Base-by-base conservation (phyloP, 1,139 yeast species). In the Suhomyces taliae region DNA sequence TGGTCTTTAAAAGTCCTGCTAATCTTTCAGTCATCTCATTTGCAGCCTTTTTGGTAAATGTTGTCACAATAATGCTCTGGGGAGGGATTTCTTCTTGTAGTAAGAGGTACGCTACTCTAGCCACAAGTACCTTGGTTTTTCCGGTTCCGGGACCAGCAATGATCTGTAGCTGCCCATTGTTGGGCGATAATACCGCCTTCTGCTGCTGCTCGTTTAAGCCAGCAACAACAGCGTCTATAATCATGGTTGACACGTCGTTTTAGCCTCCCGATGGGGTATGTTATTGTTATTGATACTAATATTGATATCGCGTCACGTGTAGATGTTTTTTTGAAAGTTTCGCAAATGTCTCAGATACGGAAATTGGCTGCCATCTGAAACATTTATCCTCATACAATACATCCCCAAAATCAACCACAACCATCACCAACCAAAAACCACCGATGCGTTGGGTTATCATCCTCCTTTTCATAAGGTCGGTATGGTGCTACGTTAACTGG, bases 121-220 rank as follows among this genome's bases (percentile, higher is more conserved):
- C 76, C 0, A 89, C 83, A 39, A 91, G 68, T 2, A 91, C 91
- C 58, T 84, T 87, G 3, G 97, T 90, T 63, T 90, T 87, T 6
- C 91, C 91, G 0, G 83, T 87, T 2, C 98, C 97, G 0, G 97
- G 97, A 0, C 97, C 97, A 0, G 97, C 97, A 33, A 90, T 76
- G 29, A 91, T 82, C 61, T 89, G 96, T 36, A 90, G 69, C 27
- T 78, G 76, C 1, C 82, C 81, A 19, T 67, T 59, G 2, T 70
- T 58, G 0, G 85, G 79, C 4, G 83, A 73, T 1, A 77, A 70
- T 1, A 85, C 93, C 0, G 96, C 95, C 44, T 64, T 54, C 8
- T 55, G 56, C 62, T 90, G 97, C 34, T 75, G 76, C 0, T 56
- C 61, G 58, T 90, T 90, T 48, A 90, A 72, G 2, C 49, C 49